phyloP scores from a whole-genome alignment of 192 early-diverging fungal genomes.

The Polychytrium aggregatum region DNA sequence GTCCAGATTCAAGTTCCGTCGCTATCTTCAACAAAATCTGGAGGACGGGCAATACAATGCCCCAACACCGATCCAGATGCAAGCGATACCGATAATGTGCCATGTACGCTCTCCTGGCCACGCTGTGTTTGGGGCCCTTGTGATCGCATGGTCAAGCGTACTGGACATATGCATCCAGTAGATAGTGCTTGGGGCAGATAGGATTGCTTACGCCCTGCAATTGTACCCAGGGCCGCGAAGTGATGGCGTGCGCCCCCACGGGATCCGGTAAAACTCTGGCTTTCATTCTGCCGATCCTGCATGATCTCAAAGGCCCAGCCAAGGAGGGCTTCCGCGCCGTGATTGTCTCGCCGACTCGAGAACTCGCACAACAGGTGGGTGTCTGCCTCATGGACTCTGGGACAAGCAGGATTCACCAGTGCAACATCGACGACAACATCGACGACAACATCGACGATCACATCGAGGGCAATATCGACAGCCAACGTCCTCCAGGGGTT shows the following conservation, averaged over 20 bases:
- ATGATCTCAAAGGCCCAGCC: constrained; percentile 65
- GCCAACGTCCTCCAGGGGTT: no score
- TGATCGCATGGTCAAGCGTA: no score
- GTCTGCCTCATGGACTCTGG: no score
- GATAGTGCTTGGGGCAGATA: no score
- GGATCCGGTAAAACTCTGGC: constrained; percentile 98
- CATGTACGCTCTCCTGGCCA: constrained; percentile 29
- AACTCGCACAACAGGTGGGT: constrained; percentile 69
- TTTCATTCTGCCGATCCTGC: constrained; percentile 82
- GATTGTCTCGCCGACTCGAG: constrained; percentile 88
- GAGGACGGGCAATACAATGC: constrained; percentile 49
- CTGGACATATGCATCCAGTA: no score
- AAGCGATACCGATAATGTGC: constrained; percentile 77
- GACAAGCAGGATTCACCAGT: no score
- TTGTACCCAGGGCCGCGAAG: constrained; percentile 55
- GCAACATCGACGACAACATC: no score
- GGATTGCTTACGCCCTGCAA: not conserved
- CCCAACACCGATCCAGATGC: constrained; percentile 93
- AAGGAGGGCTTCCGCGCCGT: constrained; percentile 79
- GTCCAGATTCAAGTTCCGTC: constrained; percentile 39
- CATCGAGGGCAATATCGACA: no score
- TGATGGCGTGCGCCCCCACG: constrained; percentile 94
- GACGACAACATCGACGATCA: no score
- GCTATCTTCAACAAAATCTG: constrained; percentile 67
- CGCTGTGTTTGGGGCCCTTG: constrained; percentile 1